Evolutionary conservation across 1,284 basidiomycete species (phyloP).

Genomic region (Sphaerobolus stellatus): DNA sequence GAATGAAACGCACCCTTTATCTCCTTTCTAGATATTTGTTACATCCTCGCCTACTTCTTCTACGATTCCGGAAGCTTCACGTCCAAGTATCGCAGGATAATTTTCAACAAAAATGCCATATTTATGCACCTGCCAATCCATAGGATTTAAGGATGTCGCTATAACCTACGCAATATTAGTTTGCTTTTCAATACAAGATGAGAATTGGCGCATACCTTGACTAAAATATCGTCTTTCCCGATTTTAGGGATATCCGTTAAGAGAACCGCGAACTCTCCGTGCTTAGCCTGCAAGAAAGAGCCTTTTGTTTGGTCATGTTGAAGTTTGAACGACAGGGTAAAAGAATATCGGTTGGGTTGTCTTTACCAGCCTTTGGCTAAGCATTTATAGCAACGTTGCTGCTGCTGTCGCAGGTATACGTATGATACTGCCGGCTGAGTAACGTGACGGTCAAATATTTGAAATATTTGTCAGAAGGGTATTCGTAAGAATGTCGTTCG

Average conservation of each 20-base stretch:
- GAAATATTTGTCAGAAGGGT: too few species aligned
- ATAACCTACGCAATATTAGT: not conserved
- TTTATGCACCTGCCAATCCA: conserved; percentile 10
- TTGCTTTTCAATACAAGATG: not conserved
- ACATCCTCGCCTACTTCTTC: conserved; percentile 54
- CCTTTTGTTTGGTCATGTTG: conserved; percentile 19
- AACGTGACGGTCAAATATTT: too few species aligned
- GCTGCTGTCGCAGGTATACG: too few species aligned
- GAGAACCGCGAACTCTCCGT: conserved; percentile 20
- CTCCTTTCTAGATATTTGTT: conserved; percentile 49
- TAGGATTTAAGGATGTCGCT: conserved; percentile 6
- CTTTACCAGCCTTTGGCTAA: too few species aligned
- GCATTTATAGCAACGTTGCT: too few species aligned
- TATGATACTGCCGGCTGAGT: too few species aligned
- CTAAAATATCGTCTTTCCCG: conserved; percentile 12
- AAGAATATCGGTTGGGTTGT: too few species aligned
- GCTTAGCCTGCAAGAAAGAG: conserved; percentile 22
- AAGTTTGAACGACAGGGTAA: too few species aligned
- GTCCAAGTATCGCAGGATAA: conserved; percentile 52
- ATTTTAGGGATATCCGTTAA: conserved; percentile 11
- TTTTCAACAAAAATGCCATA: conserved; percentile 18
- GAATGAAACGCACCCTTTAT: conserved; percentile 49
- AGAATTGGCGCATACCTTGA: not conserved
- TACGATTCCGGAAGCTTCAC: conserved; percentile 58
- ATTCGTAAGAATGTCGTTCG: too few species aligned